Conservation (phyloP, 2,329 filamentous ascomycete genomes). For the Tricladium varicosporioides region DNA sequence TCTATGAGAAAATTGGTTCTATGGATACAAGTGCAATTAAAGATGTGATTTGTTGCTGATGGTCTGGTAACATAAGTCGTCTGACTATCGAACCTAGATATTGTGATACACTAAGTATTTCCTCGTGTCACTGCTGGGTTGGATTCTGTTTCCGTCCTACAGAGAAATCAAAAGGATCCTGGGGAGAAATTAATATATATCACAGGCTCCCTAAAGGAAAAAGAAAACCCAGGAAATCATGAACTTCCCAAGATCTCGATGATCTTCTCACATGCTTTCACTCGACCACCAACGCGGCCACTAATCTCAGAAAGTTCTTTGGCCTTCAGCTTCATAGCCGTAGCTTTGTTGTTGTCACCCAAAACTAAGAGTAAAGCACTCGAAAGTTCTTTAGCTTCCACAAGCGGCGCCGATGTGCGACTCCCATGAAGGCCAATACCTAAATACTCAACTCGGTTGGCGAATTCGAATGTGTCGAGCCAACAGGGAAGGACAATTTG, state of each 20-base stretch:
- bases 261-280: constrained; percentile 23
- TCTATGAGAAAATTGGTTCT: too few species aligned
- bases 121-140: too few species aligned
- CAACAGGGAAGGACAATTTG: constrained; percentile 47
- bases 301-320: constrained; percentile 16
- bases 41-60: too few species aligned
- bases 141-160: too few species aligned
- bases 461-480: constrained; percentile 47
- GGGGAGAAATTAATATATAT: too few species aligned
- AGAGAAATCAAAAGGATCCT: too few species aligned
- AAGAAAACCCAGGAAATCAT: neutral
- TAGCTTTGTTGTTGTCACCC: constrained; percentile 15
- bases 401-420: constrained; percentile 13
- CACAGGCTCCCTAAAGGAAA: too few species aligned
- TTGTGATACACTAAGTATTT: too few species aligned
- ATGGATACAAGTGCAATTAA: too few species aligned
- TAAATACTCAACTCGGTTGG: constrained; percentile 41
- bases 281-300: constrained; percentile 16
- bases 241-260: constrained; percentile 18
- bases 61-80: too few species aligned
- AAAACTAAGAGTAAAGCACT: constrained; percentile 20
- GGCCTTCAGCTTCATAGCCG: constrained; percentile 17
- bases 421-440: constrained; percentile 38
- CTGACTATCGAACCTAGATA: too few species aligned
- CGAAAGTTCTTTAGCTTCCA: constrained; percentile 18